Conservation (phyloP, 306 rosid genomes). For the Herpetospermum pedunculosum region DNA sequence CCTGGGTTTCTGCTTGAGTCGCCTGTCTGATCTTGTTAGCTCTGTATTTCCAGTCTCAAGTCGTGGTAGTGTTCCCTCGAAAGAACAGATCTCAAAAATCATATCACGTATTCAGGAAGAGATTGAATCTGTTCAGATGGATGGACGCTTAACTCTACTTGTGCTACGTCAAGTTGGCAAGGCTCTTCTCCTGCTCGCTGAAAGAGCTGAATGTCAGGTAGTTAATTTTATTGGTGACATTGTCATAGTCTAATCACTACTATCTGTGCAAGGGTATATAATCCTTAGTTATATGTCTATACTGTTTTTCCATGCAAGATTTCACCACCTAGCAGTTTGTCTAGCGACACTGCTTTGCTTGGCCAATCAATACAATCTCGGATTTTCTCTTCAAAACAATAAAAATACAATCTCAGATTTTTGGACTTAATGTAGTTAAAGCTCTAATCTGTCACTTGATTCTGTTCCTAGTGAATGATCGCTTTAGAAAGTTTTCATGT, state of each 20-base stretch:
- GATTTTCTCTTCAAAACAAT: too few species aligned
- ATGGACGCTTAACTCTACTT: slow-evolving; percentile 89
- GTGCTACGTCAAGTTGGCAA: slow-evolving; percentile 94
- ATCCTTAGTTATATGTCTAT: neutral
- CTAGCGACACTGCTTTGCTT: neutral
- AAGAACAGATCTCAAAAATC: slow-evolving; percentile 78
- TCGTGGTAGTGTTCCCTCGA: slow-evolving; percentile 91
- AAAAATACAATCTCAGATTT: neutral
- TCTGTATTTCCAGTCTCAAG: slow-evolving; percentile 81
- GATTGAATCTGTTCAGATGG: slow-evolving; percentile 89
- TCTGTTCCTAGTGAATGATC: neutral
- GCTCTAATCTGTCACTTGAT: neutral
- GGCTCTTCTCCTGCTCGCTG: slow-evolving; percentile 69
- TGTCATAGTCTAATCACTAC: neutral
- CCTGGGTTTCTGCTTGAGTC: slow-evolving; percentile 79
- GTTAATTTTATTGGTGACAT: neutral
- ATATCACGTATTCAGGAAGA: slow-evolving; percentile 84
- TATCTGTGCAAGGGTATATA: neutral
- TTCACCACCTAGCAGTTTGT: neutral
- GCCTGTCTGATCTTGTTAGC: slow-evolving; percentile 92
- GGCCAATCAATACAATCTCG: neutral
- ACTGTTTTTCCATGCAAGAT: neutral
- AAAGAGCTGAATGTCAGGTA: slow-evolving; percentile 93
- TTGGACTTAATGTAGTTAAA: neutral
- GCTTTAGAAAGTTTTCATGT: neutral